These are phyloP conservation scores for Zymoseptoria brevis DNA, from an alignment of 2,329 filamentous ascomycete species.

Conservation along the genomic window DNA sequence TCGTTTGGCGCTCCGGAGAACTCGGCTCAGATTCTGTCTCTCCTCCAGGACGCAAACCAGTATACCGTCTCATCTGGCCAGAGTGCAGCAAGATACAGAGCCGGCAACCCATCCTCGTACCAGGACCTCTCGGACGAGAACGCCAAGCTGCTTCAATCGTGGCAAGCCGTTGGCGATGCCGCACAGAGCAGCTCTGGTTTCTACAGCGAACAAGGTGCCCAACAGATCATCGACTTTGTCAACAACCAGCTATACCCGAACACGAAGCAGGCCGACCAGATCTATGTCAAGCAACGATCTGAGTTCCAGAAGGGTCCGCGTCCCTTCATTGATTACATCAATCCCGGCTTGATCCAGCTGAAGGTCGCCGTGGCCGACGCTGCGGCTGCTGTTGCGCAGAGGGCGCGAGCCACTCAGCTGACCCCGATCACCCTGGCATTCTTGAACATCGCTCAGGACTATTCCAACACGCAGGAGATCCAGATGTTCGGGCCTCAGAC, in stretches of 20 bases:
- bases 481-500: constrained; percentile 3
- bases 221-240: constrained; percentile 1
- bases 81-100: background rate
- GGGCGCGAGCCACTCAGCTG: background rate
- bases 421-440: constrained; percentile 2
- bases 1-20: constrained; percentile 5
- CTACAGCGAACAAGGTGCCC: constrained; percentile 2
- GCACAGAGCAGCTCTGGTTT: constrained; percentile 4
- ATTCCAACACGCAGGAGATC: constrained; percentile 4
- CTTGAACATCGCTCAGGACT: constrained; percentile 3
- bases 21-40: constrained; percentile 1
- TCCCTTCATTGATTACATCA: constrained; percentile 4
- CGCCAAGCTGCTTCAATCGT: background rate
- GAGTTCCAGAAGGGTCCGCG: background rate
- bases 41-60: background rate
- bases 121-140: background rate
- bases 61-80: background rate
- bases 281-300: background rate
- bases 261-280: constrained; percentile 1
- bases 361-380: constrained; percentile 4
- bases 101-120: background rate
- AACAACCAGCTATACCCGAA: constrained; percentile 2
- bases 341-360: constrained; percentile 4
- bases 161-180: background rate
- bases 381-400: background rate